Conservation (phyloP, 805 yeast genomes). For the Tetrapisispora pingtungensis region DNA sequence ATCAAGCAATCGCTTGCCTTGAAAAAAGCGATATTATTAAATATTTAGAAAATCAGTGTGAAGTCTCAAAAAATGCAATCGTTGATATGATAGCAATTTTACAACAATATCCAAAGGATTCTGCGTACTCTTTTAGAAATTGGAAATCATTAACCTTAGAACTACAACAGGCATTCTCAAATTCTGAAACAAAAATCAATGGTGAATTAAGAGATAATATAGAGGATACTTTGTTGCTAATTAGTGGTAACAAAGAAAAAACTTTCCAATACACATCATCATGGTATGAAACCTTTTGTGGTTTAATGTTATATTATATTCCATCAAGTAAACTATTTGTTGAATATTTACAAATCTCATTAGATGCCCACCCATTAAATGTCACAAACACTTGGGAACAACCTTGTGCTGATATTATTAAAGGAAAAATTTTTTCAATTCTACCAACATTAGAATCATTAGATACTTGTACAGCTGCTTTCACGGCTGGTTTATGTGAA, state of each 20-base stretch:
- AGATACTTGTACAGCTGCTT: constrained; percentile 56
- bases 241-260: constrained; percentile 34
- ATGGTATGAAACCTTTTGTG: constrained; percentile 62
- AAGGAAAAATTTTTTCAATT: constrained; percentile 46
- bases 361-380: constrained; percentile 30
- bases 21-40: constrained; percentile 17
- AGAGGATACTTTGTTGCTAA: constrained; percentile 25
- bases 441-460: constrained; percentile 49
- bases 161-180: constrained; percentile 17
- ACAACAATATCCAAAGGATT: constrained; percentile 29
- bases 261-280: constrained; percentile 42
- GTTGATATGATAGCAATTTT: constrained; percentile 28
- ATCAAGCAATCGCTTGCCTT: constrained; percentile 37
- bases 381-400: constrained; percentile 41
- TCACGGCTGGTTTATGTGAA: constrained; percentile 50
- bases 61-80: constrained; percentile 21
- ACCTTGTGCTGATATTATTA: constrained; percentile 45
- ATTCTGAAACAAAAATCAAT: constrained; percentile 16
- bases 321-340: constrained; percentile 37
- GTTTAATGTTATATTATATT: constrained; percentile 50
- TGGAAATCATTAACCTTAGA: constrained; percentile 30
- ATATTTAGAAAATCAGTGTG: constrained; percentile 15
- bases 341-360: constrained; percentile 34
- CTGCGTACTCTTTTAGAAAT: constrained; percentile 27
- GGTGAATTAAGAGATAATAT: constrained; percentile 24